Evolutionary conservation across 1,284 basidiomycete genomes (phyloP), one percentile per base, ranked within the genome.

Genomic region (Heterobasidion parviporum): DNA sequence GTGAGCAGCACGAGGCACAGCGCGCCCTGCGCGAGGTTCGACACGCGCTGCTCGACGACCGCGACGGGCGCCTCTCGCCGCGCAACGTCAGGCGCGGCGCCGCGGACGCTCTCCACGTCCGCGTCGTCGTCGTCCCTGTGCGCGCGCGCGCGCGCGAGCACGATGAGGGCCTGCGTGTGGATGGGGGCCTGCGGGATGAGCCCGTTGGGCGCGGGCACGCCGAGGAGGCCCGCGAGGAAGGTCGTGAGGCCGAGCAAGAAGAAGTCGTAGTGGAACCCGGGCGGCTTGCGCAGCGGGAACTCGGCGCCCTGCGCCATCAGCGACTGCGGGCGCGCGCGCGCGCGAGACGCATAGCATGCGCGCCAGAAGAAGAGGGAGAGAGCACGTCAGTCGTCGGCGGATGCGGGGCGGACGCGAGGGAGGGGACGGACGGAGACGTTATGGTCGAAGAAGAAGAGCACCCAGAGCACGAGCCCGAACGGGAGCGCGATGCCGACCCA

Each of bases 101-200:
- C 48, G 18, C 48, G 48, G 15, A 16, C 32, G 32, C 18, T 46
- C 34, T 14, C 43, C 47, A 52, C 57, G 12, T 50, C 32, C 6
- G 41, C 12, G 26, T 63, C 50, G 43, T 53, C 48, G 18, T 75
- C 74, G 33, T 79, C 79, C 8, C 68, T 63, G 32, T 71, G 72
- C 58, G 76, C 83, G 38, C 60, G 51, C 2, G 71, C 68, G 14
- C 64, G 71, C 1, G 87, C 84, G 79, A 92, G 86, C 44, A 96
- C 79, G 15, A 90, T 76, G 0, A 99, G 81, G 7, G 92, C 89
- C 12, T 84, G 82, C 0, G 95, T 98, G 65, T 98, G 94, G 26
- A 97, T 90, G 0, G 95, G 96, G 1, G 96, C 95, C 71, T 98
- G 96, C 0, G 95, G 95, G 51, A 99, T 97, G 20, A 96, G 79